Evolutionary conservation across 2,329 filamentous ascomycete species (phyloP), one percentile per base, ranked within the genome.

Genomic region (Gaeumannomyces sp.): DNA sequence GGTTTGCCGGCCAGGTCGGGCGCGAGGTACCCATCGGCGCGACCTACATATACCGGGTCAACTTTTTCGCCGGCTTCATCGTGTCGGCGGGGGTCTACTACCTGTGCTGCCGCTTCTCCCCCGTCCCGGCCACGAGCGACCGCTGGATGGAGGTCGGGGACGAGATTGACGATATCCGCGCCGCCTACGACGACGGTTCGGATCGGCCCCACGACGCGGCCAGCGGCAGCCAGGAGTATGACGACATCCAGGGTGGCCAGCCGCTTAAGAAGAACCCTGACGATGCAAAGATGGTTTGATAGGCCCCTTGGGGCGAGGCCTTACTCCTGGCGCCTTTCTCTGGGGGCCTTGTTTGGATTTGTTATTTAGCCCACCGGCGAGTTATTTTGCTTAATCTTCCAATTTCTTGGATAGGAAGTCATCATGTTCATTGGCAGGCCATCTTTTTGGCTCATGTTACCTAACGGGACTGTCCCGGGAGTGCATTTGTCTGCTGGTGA

Each of bases 1-100:
- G 93, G 0, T 97, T 97, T 69, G 92, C 88, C 0, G 93, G 92
- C 3, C 92, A 90, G 0, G 84, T 97, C 31, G 92, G 92, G 0
- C 74, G 72, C 25, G 68, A 79, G 1, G 92, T 97, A 0, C 93
- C 94, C 0, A 79, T 85, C 7, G 93, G 89, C 1, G 93, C 94
- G 2, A 86, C 84, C 0, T 96, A 96, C 73, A 86, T 97, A 66
- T 97, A 96, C 80, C 91, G 93, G 69, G 73, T 97, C 70, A 97
- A 97, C 76, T 97, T 93, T 80, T 96, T 97, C 74, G 84, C 85
- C 59, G 93, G 93, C 0, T 93, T 96, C 73, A 80, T 92, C 60
- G 84, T 96, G 14, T 85, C 91, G 0, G 79, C 80, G 0, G 73
- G 68, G 0, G 77, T 88, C 10, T 97, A 97, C 77, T 96, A 85